A percentile compares a stretch with the other conserved stretches of the same genome.
Conservation (phyloP, 306 rosid species). For the Vigna reflexopilosa region DNA sequence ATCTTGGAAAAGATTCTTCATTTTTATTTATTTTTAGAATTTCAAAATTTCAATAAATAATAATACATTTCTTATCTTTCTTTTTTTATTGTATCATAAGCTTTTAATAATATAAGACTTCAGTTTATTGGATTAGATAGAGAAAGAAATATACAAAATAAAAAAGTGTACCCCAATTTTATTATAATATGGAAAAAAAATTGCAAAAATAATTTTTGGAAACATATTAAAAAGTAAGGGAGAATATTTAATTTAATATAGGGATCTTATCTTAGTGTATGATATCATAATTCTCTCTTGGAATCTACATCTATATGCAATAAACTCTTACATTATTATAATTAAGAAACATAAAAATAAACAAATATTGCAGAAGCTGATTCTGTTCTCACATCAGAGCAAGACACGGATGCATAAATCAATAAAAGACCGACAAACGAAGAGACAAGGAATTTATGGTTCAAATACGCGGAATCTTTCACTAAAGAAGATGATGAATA, state of each 20-base stretch:
- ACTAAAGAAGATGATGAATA: constrained; percentile 31
- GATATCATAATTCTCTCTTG: neutral
- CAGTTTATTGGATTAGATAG: no score
- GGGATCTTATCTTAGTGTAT: neutral
- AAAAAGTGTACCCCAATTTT: no score
- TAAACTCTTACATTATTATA: neutral
- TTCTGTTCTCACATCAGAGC: neutral
- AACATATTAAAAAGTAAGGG: no score
- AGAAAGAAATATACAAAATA: no score
- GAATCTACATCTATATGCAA: neutral
- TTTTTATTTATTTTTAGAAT: no score
- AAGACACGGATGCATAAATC: constrained; percentile 26
- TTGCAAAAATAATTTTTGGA: no score
- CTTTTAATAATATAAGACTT: no score
- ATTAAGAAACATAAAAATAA: neutral
- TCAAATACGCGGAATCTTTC: constrained; percentile 26
- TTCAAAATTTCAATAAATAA: no score
- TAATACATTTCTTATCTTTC: no score
- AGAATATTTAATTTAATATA: neutral
- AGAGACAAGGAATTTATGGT: constrained; percentile 35
- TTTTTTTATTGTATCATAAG: no score
- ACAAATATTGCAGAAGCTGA: neutral
- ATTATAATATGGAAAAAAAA: no score
- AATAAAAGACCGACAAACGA: constrained; percentile 43
- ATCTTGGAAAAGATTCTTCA: no score